These are phyloP conservation scores for Aspergillus fumigatiaffinis DNA, from an alignment of 2,329 filamentous ascomycete genomes.

Conservation along the genomic window DNA sequence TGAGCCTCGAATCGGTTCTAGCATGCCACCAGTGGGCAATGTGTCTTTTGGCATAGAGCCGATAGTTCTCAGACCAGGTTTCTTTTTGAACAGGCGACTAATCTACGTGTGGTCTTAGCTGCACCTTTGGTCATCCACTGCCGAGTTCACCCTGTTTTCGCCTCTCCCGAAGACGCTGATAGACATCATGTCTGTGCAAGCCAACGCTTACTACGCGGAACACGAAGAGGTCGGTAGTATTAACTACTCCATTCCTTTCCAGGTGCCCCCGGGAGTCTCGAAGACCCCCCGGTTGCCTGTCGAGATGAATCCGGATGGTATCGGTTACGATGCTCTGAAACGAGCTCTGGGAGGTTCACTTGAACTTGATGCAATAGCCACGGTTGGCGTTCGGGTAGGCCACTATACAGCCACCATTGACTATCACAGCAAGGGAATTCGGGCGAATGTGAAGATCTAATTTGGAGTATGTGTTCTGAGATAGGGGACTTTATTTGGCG, in stretches of 20 bases:
- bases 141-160: conserved; percentile 76
- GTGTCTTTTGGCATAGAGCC: conserved; percentile 3
- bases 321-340: conserved; percentile 78
- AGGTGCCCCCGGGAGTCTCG: conserved; percentile 69
- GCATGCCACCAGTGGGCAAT: conserved; percentile 6
- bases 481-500: neutral
- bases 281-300: conserved; percentile 76
- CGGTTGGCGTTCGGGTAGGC: conserved; percentile 70
- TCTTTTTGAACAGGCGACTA: conserved; percentile 8
- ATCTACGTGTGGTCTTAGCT: conserved; percentile 40
- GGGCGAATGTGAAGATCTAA: conserved; percentile 54
- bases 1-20: conserved; percentile 6
- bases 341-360: conserved; percentile 76
- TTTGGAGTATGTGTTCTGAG: conserved; percentile 4
- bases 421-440: conserved; percentile 67
- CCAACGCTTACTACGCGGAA: conserved; percentile 79
- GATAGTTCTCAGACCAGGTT: conserved; percentile 22
- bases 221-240: conserved; percentile 76
- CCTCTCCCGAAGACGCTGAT: conserved; percentile 70
- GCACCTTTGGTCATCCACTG: conserved; percentile 81
- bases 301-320: conserved; percentile 68
- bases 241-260: conserved; percentile 68
- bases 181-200: conserved; percentile 74
- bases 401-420: conserved; percentile 69
- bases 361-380: conserved; percentile 72